Evolutionary conservation across 2,329 filamentous ascomycete species (phyloP), one percentile per base, ranked within the genome.

Genomic region (Fusarium phyllophilum): DNA sequence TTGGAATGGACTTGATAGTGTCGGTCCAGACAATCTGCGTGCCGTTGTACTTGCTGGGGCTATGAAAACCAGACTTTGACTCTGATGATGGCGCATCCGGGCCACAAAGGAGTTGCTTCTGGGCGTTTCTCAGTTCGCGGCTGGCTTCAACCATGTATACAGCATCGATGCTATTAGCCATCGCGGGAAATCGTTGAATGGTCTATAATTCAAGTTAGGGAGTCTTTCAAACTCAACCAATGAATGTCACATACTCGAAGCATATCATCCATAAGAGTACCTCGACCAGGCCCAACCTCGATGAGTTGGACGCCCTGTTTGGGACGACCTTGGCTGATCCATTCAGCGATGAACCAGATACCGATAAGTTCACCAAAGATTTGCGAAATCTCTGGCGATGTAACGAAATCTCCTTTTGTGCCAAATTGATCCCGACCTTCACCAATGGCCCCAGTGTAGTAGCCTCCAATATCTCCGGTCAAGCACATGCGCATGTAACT

Each of bases 401-500:
- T 99, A 58, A 98, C 92, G 80, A 99, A 99, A 83, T 99, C 96
- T 33, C 96, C 96, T 79, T 94, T 93, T 62, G 89, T 86, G n/a
- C 96, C 96, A 78, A 99, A 99, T 73, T 96, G 95, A 79, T 98
- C 95, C 52, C 91, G 89, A 26, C 89, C 91, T 68, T 90, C 84
- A 14, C 88, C 87, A 48, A 92, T 88, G 31, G 91, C 89, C 10
- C 92, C 90, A 2, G 95, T 98, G 84, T 99, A 99, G 85, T 99
- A 99, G 61, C 96, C 96, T 66, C 94, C 95, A 44, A 94, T 85
- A 70, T 96, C 94, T 17, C 94, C 93, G 2, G 96, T 99, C 73
- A 99, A 89, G 82, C 96, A 98, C 92, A 98, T 97, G 81, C 96
- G 95, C 96, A 99, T 99, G 82, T 95, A 99, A 59, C 94, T 92